Base-by-base conservation (phyloP, 176 grass and related monocot species). In the Pharus latifolius region DNA sequence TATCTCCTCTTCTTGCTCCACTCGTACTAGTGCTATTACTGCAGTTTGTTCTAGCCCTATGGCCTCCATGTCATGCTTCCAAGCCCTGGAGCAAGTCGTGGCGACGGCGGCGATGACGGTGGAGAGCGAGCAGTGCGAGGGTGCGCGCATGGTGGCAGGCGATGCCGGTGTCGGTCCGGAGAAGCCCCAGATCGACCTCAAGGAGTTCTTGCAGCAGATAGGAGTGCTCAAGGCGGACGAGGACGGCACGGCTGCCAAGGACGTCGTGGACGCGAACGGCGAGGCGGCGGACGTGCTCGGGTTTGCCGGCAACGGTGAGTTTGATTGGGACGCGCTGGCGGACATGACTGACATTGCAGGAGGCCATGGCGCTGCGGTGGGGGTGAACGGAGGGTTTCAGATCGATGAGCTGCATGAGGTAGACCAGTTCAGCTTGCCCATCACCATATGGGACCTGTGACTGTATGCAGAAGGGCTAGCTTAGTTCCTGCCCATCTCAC, bases 181-280 rank as follows among this genome's bases (percentile, higher is more conserved):
- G 70, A 99, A 82, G 56, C 95, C 95, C 26, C 95, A 99, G 90
- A 88, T 99, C 20, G 95, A 99, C 69, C 90, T 99, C 46, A 84
- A 85, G 82, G 95, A 99, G 79, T 99, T 99, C 79, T 61, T 99
- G 61, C 95, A 99, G 73, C 90, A 99, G 65, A 84, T 99, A 25
- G 95, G 95, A 32, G 95, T 99, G 81, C 81, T 99, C 65, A 77
- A 83, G 73, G 57, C 54, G 18, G 90, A 87, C 29, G 78, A 46
- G 1, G 79, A 29, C 2, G 33, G 25, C 19, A 52, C 60, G 0
- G 29, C 46, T 20, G 33, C 58, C 18, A 76, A 81, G 50, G 58
- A 54, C 3, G 40, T 10, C 42, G 16, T 35, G 0, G 44, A 35
- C 65, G 46, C 26, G 10, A 74, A 70, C 14, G 56, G 63, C 44